Evolutionary conservation across 495 filamentous ascomycete genomes (phyloP), one percentile per base, ranked within the genome.

Genomic region (Staphylotrichum longicolle): DNA sequence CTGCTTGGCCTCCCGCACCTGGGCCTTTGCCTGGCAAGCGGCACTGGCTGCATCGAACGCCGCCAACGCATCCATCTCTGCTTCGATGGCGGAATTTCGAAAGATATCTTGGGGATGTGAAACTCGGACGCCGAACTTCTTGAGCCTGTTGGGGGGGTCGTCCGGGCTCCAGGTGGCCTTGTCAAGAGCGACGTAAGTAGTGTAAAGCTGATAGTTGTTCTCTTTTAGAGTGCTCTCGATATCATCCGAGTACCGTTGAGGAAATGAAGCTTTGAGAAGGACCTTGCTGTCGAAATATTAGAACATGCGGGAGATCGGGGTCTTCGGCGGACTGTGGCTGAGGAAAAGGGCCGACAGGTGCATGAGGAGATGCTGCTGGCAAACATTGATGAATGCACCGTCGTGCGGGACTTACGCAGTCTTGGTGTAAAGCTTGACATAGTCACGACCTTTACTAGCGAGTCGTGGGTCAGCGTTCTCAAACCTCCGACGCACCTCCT

Each of bases 111-210:
- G 51, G 2, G 54, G 4, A 3, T 35, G 34, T 2, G 46, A n/a
- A 3, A 1, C n/a, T 53, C 60, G 68, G 14, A 65, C 51, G 5
- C 44, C 3, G 2, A 30, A 40, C 39, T 66, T 70, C 63, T 77
- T 77, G 32, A 64, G 30, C 10, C 52, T 60, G 63, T 68, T 7
- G 55, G 27, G 66, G 37, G 51, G 33, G 11, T 54, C 32, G 5
- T 54, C 46, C 7, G 11, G 39, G 27, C 57, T 65, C n/a, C 65
- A 54, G 11, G 59, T 32, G 0, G 45, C 57, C 30, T 67, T 65
- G 30, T 73, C 69, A 7, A 79, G 60, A 8, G 57, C 62, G 11
- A 68, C 41, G 34, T 76, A 75, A 1, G 75, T 41, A 2, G 68
- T 56, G 42, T 75, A 77, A 6, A 76, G 5, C n/a, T 60, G 63